Evolutionary conservation across 306 rosid species (phyloP).

Genomic region (Quillaja saponaria): DNA sequence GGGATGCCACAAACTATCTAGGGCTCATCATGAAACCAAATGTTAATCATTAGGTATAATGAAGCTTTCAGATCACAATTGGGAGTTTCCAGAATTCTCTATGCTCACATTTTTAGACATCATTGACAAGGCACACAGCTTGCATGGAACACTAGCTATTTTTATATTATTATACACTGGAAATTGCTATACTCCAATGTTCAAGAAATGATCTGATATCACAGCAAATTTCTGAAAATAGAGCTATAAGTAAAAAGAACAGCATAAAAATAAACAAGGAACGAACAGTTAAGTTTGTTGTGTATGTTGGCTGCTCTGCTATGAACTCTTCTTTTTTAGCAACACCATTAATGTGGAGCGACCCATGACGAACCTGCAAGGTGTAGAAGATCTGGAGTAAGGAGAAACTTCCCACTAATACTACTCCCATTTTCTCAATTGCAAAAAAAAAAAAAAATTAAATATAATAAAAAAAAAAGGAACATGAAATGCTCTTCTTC

Average conservation of each 20-base stretch:
- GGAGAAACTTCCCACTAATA: too few species aligned
- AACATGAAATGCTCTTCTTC: too few species aligned
- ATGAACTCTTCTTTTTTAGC: constrained; percentile 66
- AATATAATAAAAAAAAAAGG: too few species aligned
- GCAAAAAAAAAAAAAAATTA: background rate
- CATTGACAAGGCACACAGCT: background rate
- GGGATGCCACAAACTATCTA: too few species aligned
- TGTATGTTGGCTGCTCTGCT: constrained; percentile 56
- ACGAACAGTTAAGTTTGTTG: constrained; percentile 52
- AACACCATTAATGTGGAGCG: constrained; percentile 72
- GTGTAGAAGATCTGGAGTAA: constrained; percentile 21
- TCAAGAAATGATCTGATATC: constrained; percentile 2
- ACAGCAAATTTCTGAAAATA: constrained; percentile 11
- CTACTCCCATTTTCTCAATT: too few species aligned
- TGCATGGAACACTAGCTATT: constrained; percentile 21
- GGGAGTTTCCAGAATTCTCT: background rate
- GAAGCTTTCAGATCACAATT: too few species aligned
- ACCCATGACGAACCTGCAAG: constrained; percentile 61
- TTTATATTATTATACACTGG: constrained; percentile 4
- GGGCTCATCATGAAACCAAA: constrained; percentile 11
- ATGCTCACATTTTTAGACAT: background rate
- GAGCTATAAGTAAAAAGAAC: constrained; percentile 18
- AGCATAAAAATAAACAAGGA: constrained; percentile 6
- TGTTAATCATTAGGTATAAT: background rate
- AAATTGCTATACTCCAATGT: constrained; percentile 6